Conservation (phyloP, 345 rosid species). For the Rhodomyrtus tomentosa region DNA sequence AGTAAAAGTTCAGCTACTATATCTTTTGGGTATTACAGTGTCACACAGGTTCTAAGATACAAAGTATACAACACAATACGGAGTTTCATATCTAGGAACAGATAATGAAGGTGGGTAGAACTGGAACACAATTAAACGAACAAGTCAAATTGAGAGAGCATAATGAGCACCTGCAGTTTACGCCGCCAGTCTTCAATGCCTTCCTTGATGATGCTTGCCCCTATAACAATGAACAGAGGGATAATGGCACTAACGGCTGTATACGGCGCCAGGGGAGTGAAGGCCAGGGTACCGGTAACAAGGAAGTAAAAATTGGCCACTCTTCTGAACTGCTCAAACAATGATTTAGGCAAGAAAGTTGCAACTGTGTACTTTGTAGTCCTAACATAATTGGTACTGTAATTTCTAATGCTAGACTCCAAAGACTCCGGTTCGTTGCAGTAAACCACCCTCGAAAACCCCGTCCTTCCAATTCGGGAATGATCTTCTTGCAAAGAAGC, state of each 20-base stretch:
- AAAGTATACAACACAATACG: neutral
- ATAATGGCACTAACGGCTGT: conserved; percentile 58
- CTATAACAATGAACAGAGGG: conserved; percentile 65
- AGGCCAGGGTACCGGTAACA: conserved; percentile 51
- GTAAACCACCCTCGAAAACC: conserved; percentile 69
- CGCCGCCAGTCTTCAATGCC: conserved; percentile 80
- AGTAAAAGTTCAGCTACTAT: neutral
- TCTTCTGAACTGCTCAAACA: conserved; percentile 95
- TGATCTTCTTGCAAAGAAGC: conserved; percentile 41
- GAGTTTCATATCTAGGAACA: neutral
- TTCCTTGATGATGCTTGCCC: conserved; percentile 76
- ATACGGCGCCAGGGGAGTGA: conserved; percentile 73
- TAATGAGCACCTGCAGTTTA: conserved; percentile 48
- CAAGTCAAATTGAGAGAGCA: neutral
- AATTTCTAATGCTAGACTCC: conserved; percentile 38
- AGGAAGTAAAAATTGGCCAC: conserved; percentile 92
- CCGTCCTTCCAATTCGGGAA: conserved; percentile 65
- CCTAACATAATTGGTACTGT: conserved; percentile 49
- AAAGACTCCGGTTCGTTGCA: conserved; percentile 66
- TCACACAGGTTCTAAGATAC: neutral
- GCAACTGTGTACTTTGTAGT: conserved; percentile 65
- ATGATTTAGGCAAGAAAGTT: conserved; percentile 77
- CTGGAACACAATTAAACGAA: neutral
- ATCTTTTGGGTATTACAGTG: neutral
- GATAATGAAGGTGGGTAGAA: neutral